phyloP scores from a whole-genome alignment of 2,329 filamentous ascomycete genomes.

The Zasmidium angulare region DNA sequence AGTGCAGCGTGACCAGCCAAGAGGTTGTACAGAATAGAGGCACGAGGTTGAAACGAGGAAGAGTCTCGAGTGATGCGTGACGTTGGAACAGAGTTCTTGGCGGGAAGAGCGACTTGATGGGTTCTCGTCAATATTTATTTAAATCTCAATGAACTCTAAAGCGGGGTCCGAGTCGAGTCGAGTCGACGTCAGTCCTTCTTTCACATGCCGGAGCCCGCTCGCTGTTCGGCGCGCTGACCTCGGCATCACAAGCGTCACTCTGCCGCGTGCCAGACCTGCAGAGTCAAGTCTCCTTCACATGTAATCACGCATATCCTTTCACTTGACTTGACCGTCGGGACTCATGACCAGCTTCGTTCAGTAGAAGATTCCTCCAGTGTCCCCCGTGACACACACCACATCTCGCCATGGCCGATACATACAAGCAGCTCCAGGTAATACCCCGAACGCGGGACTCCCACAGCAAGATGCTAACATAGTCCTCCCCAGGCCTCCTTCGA shows the following conservation, averaged over 20 bases:
- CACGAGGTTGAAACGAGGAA: not conserved
- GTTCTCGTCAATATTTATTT: not conserved
- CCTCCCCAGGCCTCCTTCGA: slow-evolving; percentile 64
- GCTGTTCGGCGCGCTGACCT: too few species aligned
- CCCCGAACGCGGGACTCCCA: too few species aligned
- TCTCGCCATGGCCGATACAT: slow-evolving; percentile 11
- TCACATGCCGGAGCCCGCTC: slow-evolving; percentile 6
- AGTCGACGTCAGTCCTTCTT: not conserved
- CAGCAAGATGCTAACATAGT: not conserved
- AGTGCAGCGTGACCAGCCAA: not conserved
- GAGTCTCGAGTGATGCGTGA: not conserved
- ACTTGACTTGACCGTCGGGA: not conserved
- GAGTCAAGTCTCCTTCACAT: not conserved
- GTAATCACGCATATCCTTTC: not conserved
- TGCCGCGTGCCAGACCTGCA: not conserved
- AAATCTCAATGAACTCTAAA: not conserved
- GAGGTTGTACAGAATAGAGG: not conserved
- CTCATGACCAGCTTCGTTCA: not conserved
- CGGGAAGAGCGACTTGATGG: not conserved
- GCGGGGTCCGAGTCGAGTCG: not conserved
- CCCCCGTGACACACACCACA: slow-evolving; percentile 1
- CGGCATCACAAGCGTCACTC: not conserved
- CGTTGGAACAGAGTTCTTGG: not conserved
- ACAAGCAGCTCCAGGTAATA: slow-evolving; percentile 9
- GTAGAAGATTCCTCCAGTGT: not conserved